Evolutionary conservation across 768 basidiomycete genomes (phyloP), one percentile per base, ranked within the genome.

Genomic region (Rickenella mellea): DNA sequence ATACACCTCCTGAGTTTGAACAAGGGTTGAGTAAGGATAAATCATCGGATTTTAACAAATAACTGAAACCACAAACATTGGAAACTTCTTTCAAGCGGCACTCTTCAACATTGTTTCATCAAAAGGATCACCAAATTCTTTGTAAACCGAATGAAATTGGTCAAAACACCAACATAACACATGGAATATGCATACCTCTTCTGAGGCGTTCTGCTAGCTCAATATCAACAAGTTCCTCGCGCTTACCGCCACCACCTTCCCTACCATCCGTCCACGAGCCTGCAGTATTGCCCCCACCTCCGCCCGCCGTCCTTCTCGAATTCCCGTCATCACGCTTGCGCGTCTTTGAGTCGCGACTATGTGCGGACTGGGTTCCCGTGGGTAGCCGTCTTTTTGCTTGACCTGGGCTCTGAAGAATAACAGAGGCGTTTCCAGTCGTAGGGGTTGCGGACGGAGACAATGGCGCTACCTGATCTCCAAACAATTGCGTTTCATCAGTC

Each of bases 401-500:
- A 17, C 33, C 24, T 17, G 33, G 33, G 33, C 33, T 36, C 7
- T 8, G 33, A 10, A 36, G 33, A 11, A n/a, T 36, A 22, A 10
- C 33, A 17, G 10, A 17, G 19, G 3, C 33, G 10, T 17, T 36
- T 17, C 15, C 10, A 36, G 33, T 22, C 24, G 33, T 17, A 22
- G 33, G 33, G 11, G 33, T 36, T 22, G 24, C 33, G 33, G 24
- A 22, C 33, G 33, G 11, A 11, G 24, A 4, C 12, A 22, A 12
- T 17, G 10, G 10, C 9, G 33, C 5, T 22, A 17, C 33, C 12
- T 17, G 33, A n/a, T n/a, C 33, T 3, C 6, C 29, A 17, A 19
- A 17, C 33, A 36, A 9, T 10, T 17, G 10, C 33, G 24, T 17
- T 11, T 36, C 33, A 11, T 3, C 9, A 15, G 64, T 51, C 27